A percentile compares a stretch with the other conserved stretches of the same genome.
These are phyloP conservation scores for Triticum timopheevii DNA, from an alignment of 176 grass and related monocot species.

Conservation along the genomic window DNA sequence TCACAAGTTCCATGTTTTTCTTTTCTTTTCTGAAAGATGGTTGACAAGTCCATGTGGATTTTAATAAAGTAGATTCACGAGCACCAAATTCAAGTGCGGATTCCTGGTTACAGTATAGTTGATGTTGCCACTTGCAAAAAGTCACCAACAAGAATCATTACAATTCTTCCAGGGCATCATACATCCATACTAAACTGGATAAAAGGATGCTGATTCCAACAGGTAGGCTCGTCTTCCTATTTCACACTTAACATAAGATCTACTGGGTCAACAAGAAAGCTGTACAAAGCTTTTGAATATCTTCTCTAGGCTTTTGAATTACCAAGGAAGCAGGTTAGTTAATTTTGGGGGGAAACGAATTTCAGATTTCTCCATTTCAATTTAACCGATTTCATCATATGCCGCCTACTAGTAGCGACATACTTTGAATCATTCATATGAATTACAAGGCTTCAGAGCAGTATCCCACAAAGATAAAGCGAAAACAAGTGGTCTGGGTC, in stretches of 20 bases:
- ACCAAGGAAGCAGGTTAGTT: neutral
- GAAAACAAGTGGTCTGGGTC: neutral
- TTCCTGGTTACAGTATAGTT: neutral
- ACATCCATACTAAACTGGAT: constrained; percentile 5
- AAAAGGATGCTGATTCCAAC: neutral
- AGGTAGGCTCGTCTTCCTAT: neutral
- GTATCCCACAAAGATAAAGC: no score
- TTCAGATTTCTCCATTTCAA: neutral
- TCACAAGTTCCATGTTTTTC: neutral
- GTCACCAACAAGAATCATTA: constrained; percentile 1
- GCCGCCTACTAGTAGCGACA: neutral
- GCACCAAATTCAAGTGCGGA: neutral
- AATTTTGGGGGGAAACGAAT: neutral
- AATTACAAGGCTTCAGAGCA: no score
- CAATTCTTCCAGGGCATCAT: neutral
- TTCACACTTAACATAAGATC: constrained; percentile 2
- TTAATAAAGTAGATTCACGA: neutral
- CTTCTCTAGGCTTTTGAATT: neutral
- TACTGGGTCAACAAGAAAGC: neutral
- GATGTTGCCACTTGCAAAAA: neutral
- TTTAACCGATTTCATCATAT: neutral
- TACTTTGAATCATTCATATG: neutral
- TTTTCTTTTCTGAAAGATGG: neutral
- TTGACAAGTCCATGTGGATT: neutral
- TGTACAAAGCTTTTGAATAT: neutral